Base-by-base conservation (phyloP, 2,329 filamentous ascomycete genomes). In the Microdochium bolleyi region DNA sequence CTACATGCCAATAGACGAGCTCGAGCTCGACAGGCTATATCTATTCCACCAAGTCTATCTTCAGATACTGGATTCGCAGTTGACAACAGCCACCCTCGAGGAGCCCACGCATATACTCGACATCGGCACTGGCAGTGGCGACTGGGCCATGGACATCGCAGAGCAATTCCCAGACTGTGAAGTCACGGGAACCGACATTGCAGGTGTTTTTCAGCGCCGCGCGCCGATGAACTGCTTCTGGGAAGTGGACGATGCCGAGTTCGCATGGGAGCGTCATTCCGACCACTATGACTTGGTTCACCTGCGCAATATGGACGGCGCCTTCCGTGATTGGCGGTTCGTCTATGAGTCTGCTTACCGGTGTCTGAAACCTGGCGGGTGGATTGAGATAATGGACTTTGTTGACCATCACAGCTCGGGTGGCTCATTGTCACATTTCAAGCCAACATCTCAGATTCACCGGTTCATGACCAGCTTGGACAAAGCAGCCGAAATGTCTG, bases 1-100 rank as follows among this genome's bases (percentile, higher is more conserved):
- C 61, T 82, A 74, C 63, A 83, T 86, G 75, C 84, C 84, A 14
- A 85, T 85, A 63, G 84, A 87, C 60, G 79, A 85, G 48, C 68
- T 75, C 48, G 84, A 87, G 61, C 82, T 85, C 64, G 80, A 81
- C 48, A 79, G 84, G 44, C 65, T 85, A 50, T 77, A 79, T 54
- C 72, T 87, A 51, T 70, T 81, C 38, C 82, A 87, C 57, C 82
- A 85, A 61, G 78, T 85, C 49, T 85, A 82, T 60, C 67, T 84
- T 5, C 75, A 77, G 52, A 67, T 74, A 16, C 71, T 78, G 50
- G 69, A 73, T 32, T 71, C 70, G 54, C 69, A 74, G 54, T 61
- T 75, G 32, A 76, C 70, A 22, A 69, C 70, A n/a, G 71, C 72
- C 7, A 69, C 71, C 2, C 62, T 78, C 21, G 63, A 72, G 46